phyloP scores from a whole-genome alignment of 768 basidiomycete genomes.

The Royoungia palumana region DNA sequence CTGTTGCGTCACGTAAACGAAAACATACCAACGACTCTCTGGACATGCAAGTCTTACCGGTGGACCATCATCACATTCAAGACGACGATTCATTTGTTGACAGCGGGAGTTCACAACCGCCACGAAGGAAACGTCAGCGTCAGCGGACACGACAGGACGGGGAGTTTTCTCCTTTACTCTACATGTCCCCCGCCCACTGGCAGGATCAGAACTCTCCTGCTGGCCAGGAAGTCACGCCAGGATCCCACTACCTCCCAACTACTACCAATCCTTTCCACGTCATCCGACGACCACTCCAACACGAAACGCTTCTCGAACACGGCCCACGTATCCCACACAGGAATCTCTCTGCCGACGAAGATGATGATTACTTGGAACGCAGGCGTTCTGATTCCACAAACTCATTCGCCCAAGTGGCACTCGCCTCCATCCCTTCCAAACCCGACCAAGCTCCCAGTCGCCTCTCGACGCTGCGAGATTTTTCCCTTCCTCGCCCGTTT shows the following conservation, averaged over 20 bases:
- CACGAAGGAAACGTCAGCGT: slow-evolving; percentile 9
- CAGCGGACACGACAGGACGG: slow-evolving; percentile 2
- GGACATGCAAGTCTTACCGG: neutral
- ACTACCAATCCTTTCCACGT: neutral
- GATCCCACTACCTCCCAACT: neutral
- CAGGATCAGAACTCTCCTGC: neutral
- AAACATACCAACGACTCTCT: slow-evolving; percentile 4
- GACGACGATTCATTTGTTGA: neutral
- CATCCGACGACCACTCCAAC: neutral
- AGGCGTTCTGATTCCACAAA: slow-evolving; percentile 8
- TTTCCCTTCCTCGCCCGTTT: slow-evolving; percentile 20
- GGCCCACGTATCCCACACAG: slow-evolving; percentile 2
- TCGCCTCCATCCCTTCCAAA: slow-evolving; percentile 5
- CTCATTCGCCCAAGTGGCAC: slow-evolving; percentile 19
- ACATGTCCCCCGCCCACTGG: slow-evolving; percentile 8
- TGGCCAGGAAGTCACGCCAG: slow-evolving; percentile 5
- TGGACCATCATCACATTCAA: neutral
- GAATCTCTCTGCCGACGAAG: neutral
- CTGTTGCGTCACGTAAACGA: slow-evolving; percentile 17
- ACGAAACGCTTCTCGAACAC: neutral
- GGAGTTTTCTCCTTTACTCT: slow-evolving; percentile 25
- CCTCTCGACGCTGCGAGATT: slow-evolving; percentile 14
- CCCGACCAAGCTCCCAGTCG: neutral
- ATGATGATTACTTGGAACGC: neutral
- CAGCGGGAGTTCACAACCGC: neutral